A percentile compares a stretch with the other conserved stretches of the same genome.
Evolutionary conservation across 2,329 filamentous ascomycete genomes (phyloP).

Genomic region (Akanthomyces muscarius): DNA sequence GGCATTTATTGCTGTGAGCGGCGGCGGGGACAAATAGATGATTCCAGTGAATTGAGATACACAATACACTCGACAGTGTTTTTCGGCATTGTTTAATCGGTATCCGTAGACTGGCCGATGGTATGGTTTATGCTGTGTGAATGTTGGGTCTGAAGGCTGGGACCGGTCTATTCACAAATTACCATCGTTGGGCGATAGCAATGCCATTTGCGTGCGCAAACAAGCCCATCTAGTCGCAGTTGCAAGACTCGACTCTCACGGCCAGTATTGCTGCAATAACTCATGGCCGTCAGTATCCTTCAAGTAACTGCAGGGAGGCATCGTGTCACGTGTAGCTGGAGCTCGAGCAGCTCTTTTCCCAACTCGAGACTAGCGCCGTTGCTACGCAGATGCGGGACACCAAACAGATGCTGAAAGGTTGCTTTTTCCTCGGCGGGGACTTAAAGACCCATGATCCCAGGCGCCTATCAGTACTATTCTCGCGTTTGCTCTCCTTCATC

Average conservation of each 20-base stretch:
- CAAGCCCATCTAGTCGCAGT: not conserved
- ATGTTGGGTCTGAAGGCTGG: not conserved
- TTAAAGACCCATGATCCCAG: conserved; percentile 7
- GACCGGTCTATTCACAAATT: too few relatives aligned
- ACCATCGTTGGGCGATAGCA: not conserved
- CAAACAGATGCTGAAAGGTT: conserved; percentile 12
- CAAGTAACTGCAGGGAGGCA: not conserved
- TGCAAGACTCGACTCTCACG: not conserved
- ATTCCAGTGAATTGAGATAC: not conserved
- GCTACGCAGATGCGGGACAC: conserved; percentile 23
- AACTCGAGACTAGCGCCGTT: conserved; percentile 28
- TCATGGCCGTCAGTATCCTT: not conserved
- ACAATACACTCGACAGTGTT: not conserved
- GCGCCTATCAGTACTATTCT: not conserved
- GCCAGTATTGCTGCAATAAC: not conserved
- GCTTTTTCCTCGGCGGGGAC: conserved; percentile 5
- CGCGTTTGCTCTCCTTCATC: conserved; percentile 12
- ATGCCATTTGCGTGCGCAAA: not conserved
- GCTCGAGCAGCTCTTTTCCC: conserved; percentile 5
- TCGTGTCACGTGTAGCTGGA: conserved; percentile 14
- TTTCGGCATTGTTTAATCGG: not conserved
- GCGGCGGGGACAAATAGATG: conserved; percentile 51
- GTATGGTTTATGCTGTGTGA: not conserved
- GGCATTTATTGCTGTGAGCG: conserved; percentile 49
- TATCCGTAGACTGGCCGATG: not conserved